Base-by-base conservation (phyloP, 305 asterid genomes). In the Salvia sclarea region DNA sequence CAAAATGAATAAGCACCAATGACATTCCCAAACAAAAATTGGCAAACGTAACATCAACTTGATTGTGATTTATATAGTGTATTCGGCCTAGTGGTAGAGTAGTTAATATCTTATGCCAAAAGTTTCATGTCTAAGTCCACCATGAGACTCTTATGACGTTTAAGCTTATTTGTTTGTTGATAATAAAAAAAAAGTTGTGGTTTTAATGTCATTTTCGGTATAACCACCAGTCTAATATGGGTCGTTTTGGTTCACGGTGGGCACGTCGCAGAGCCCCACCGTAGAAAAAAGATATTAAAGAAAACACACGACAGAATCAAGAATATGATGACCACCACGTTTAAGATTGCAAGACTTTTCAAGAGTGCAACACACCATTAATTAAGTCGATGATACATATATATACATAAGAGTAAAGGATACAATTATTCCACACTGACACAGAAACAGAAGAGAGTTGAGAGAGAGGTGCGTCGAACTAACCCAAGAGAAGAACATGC, bases 211-310 rank as follows among this genome's bases (percentile, higher is more conserved):
- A 65, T 57, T 72, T 37, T 72, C 64, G 41, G 3, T 0, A 52
- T 59, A 82, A 66, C 79, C 4, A 78, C 78, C 61, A 59, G 75
- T 78, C 83, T 28, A 50, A 40, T 14, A 24, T 8, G 78, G 65
- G 79, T 74, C 78, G 38, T 69, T 57, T 47, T 65, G 70, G 79
- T 73, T 76, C 70, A 79, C 84, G 86, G 72, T 52, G 63, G 66
- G 84, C 92, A 88, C 95, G 90, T 85, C 80, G 77, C 67, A 49
- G 47, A 61, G 43, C 66, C 78, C 68, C 82, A 77, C 75, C 75
- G 38, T 73, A 9, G 78, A 78, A 57, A 63, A 53, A 52, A 14
- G n/a, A n/a, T n/a, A n/a, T n/a, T n/a, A n/a, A 13, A 25, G 41
- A 56, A 72, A 37, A 37, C 31, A 25, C 31, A 33, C 40, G n/a